Evolutionary conservation across 2,329 filamentous ascomycete genomes (phyloP).

Genomic region (Aspergillus novofumigatus): DNA sequence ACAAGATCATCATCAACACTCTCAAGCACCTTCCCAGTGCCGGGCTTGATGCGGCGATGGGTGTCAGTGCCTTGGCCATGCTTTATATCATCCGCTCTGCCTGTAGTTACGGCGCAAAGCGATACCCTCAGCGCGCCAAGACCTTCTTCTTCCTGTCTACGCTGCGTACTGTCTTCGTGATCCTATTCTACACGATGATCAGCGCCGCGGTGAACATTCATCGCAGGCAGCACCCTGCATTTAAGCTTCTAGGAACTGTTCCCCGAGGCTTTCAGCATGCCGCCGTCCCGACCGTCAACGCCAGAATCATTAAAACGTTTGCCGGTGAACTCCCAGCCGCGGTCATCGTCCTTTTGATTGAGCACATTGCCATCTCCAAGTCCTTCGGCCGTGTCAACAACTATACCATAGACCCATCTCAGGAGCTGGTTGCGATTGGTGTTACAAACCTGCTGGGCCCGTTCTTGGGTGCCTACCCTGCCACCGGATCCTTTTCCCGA

Average conservation of each 20-base stretch:
- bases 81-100: conserved; percentile 69
- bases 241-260: conserved; percentile 71
- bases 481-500: conserved; percentile 91
- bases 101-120: conserved; percentile 65
- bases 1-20: conserved; percentile 76
- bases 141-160: conserved; percentile 87
- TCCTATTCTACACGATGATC: conserved; percentile 86
- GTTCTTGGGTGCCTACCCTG: conserved; percentile 86
- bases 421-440: conserved; percentile 93
- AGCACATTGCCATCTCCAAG: conserved; percentile 96
- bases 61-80: conserved; percentile 72
- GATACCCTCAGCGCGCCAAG: conserved; percentile 65
- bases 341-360: conserved; percentile 91
- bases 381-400: conserved; percentile 95
- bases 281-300: conserved; percentile 65
- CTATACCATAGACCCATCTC: conserved; percentile 91
- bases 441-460: conserved; percentile 85
- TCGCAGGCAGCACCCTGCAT: conserved; percentile 58
- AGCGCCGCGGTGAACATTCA: conserved; percentile 79
- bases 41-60: conserved; percentile 78
- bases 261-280: conserved; percentile 84
- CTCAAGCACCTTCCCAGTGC: conserved; percentile 66
- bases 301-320: conserved; percentile 64
- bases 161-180: conserved; percentile 84
- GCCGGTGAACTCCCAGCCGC: conserved; percentile 71